phyloP scores from a whole-genome alignment of 2,329 filamentous ascomycete species.

The Colletotrichum phormii region DNA sequence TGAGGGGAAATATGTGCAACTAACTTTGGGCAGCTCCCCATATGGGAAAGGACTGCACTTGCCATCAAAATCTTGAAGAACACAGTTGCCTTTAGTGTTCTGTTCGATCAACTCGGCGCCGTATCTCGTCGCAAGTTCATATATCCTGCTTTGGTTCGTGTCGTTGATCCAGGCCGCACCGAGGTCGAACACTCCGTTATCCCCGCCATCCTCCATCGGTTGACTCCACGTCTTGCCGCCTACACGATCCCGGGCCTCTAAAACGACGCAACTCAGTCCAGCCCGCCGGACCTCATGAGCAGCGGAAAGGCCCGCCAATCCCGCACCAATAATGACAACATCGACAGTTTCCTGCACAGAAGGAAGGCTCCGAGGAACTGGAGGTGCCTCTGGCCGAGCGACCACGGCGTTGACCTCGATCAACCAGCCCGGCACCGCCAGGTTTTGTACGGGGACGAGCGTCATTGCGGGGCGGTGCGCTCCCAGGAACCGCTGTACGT shows the following conservation, averaged over 20 bases:
- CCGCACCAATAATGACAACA: slow-evolving; percentile 58
- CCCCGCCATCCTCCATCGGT: slow-evolving; percentile 41
- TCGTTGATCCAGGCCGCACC: slow-evolving; percentile 73
- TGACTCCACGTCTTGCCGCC: slow-evolving; percentile 63
- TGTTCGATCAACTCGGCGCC: slow-evolving; percentile 59
- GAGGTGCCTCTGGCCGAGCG: slow-evolving; percentile 34
- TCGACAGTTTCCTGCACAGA: slow-evolving; percentile 37
- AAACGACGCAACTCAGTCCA: slow-evolving; percentile 53
- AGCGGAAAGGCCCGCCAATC: slow-evolving; percentile 52
- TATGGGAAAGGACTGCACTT: slow-evolving; percentile 37
- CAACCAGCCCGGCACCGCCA: slow-evolving; percentile 52
- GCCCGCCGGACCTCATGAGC: slow-evolving; percentile 48
- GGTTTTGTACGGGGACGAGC: slow-evolving; percentile 53
- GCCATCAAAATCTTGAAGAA: slow-evolving; percentile 54
- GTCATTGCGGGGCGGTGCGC: slow-evolving; percentile 55
- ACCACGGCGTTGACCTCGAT: slow-evolving; percentile 58
- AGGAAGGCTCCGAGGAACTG: slow-evolving; percentile 5
- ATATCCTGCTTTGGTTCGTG: slow-evolving; percentile 60
- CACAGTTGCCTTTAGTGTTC: slow-evolving; percentile 56
- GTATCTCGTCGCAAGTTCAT: slow-evolving; percentile 52
- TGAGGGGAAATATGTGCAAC: not conserved
- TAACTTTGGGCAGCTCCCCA: slow-evolving; percentile 37
- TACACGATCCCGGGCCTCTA: slow-evolving; percentile 62
- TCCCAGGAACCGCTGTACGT: slow-evolving; percentile 50
- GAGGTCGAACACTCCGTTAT: slow-evolving; percentile 56